Conservation (phyloP, 352 stramenopile genomes). For the Plasmopara halstedii region DNA sequence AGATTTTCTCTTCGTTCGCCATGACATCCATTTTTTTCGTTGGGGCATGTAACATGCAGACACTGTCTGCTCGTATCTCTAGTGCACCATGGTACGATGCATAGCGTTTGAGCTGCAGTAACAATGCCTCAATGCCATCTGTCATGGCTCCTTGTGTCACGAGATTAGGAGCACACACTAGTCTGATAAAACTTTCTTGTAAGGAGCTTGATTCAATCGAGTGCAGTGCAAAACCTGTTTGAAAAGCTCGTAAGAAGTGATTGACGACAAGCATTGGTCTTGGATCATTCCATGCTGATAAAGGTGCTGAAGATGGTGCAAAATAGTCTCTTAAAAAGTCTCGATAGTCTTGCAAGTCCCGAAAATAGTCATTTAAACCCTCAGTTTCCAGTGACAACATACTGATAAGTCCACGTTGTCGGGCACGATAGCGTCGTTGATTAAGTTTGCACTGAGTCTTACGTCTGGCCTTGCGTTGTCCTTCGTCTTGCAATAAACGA, state of each 20-base stretch:
- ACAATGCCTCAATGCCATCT: conserved; percentile 33
- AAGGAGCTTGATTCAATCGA: conserved; percentile 45
- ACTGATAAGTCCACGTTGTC: conserved; percentile 54
- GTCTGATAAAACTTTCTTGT: conserved; percentile 48
- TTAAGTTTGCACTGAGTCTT: conserved; percentile 76
- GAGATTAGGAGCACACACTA: conserved; percentile 31
- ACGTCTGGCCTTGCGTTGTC: conserved; percentile 45
- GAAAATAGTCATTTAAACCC: conserved; percentile 33
- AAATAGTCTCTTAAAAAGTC: conserved; percentile 35
- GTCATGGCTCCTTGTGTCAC: conserved; percentile 20
- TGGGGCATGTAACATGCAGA: conserved; percentile 24
- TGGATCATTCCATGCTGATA: conserved; percentile 2
- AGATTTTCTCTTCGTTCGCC: conserved; percentile 12
- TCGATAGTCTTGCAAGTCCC: conserved; percentile 41
- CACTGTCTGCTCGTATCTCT: conserved; percentile 18
- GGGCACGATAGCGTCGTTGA: conserved; percentile 56
- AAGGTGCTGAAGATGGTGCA: not conserved
- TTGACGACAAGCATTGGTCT: conserved; percentile 33
- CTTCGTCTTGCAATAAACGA: conserved; percentile 54
- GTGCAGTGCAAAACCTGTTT: conserved; percentile 54
- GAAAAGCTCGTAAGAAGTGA: conserved; percentile 48
- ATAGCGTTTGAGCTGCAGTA: conserved; percentile 63
- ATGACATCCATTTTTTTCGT: conserved; percentile 1
- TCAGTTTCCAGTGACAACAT: conserved; percentile 52
- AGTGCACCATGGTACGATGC: conserved; percentile 60